Conservation (phyloP, 345 rosid genomes). For the Dipteronia dyeriana region DNA sequence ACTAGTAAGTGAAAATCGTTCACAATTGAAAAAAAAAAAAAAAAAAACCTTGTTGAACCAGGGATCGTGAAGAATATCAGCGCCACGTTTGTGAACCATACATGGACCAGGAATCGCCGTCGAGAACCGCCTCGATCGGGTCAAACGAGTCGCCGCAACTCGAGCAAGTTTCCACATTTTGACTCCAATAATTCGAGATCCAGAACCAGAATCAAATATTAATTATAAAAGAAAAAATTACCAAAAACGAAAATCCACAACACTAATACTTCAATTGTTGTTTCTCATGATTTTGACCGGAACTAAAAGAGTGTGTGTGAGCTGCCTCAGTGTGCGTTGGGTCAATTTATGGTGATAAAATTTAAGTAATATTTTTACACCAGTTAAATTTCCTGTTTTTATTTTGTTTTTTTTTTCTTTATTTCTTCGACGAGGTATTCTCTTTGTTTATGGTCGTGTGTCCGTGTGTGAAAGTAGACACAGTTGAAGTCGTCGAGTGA, state of each 20-base stretch:
- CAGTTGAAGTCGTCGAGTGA: constrained; percentile 13
- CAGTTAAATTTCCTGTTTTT: not conserved
- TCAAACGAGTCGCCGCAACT: constrained; percentile 40
- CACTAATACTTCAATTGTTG: not conserved
- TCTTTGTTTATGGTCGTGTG: not conserved
- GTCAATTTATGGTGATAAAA: constrained; percentile 11
- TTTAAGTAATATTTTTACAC: not conserved
- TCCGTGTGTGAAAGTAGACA: not conserved
- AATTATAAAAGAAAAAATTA: not conserved
- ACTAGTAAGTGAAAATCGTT: not conserved
- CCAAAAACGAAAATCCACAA: not conserved
- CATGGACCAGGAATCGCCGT: constrained; percentile 89
- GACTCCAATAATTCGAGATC: constrained; percentile 36
- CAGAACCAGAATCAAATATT: constrained; percentile 15
- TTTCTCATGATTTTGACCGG: not conserved
- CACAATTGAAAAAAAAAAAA: too few relatives aligned
- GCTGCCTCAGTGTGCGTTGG: not conserved
- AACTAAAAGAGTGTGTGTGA: not conserved
- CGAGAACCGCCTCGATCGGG: constrained; percentile 67
- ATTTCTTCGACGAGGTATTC: not conserved
- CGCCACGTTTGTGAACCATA: constrained; percentile 94
- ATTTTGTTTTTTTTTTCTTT: not conserved
- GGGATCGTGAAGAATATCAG: constrained; percentile 98
- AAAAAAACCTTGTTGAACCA: constrained; percentile 88
- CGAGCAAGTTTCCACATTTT: constrained; percentile 70